Evolutionary conservation across 2,329 filamentous ascomycete genomes (phyloP), one percentile per base, ranked within the genome.

Genomic region (Calonectria leucothoes): DNA sequence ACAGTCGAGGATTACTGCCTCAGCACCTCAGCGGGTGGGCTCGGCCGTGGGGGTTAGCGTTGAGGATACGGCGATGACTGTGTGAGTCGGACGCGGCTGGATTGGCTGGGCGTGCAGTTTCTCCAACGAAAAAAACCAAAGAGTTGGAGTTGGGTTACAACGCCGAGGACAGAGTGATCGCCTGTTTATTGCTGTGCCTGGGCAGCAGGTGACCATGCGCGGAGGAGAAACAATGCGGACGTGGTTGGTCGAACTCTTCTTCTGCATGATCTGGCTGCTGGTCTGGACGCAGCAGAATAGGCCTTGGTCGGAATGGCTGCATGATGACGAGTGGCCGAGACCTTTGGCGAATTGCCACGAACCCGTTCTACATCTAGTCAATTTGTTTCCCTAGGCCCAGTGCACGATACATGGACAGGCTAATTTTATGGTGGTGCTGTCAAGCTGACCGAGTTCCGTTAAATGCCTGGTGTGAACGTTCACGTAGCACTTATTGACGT

Each of bases 21-120:
- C 69, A 75, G 71, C 68, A 61, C 67, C 69, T 75, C 69, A 75
- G 69, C 64, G 51, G 25, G 68, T 70, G 72, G 64, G 51, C 33
- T 76, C 39, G 51, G 52, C 45, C 66, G 75, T 79, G 76, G 78
- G 78, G 78, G 75, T 31, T 70, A 68, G 57, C 75, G 72, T 74
- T 35, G 35, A 61, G 35, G 33, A 61, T 23, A 15, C 59, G 37
- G 57, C 39, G 55, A 61, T 48, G 59, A 20, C 51, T 70, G 63
- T 66, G 51, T 45, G 68, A 75, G 66, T 69, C 52, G 45, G 66
- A 49, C 49, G 25, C 12, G 23, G 33, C 55, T 20, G 37, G 55
- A 27, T 61, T 61, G 33, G 35, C 35, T 39, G 55, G 55, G 33
- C n/a, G 55, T 39, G 55, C 33, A 12, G 23, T 61, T 61, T 61